phyloP scores from a whole-genome alignment of 1,139 yeast genomes.

The Ashbya aceris region DNA sequence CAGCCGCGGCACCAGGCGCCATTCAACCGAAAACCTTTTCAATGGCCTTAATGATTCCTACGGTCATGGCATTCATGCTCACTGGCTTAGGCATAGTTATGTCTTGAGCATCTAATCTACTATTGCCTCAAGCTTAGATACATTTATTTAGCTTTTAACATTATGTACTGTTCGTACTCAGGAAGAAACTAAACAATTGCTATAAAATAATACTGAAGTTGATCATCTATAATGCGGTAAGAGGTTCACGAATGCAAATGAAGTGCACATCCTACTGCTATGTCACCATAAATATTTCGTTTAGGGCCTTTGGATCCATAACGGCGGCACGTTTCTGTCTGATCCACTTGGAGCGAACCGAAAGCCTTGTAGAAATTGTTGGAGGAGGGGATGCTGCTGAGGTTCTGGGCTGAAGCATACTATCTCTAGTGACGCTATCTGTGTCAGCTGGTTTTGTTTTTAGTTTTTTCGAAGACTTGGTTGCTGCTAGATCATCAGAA shows the following conservation, averaged over 20 bases:
- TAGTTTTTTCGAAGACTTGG: constrained; percentile 17
- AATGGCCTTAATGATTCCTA: neutral
- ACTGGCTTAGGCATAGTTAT: neutral
- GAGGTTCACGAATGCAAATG: neutral
- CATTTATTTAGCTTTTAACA: neutral
- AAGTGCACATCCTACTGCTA: neutral
- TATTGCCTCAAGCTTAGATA: neutral
- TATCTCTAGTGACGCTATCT: constrained; percentile 26
- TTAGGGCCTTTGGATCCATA: constrained; percentile 77
- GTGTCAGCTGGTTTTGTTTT: constrained; percentile 16
- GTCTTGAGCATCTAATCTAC: neutral
- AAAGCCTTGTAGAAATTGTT: constrained; percentile 51
- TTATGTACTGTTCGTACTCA: neutral
- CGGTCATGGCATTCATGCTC: neutral
- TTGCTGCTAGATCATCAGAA: constrained; percentile 8
- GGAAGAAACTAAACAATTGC: neutral
- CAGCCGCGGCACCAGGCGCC: constrained; percentile 1
- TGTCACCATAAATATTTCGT: constrained; percentile 85
- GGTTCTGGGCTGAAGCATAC: constrained; percentile 34
- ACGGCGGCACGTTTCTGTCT: constrained; percentile 86
- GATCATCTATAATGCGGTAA: no score
- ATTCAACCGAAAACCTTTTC: neutral
- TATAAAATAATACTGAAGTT: no score
- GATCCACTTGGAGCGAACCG: constrained; percentile 79
- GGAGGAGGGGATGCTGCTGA: constrained; percentile 28